Percentiles rank a stretch among this genome's conserved stretches.
phyloP scores from a whole-genome alignment of 208 protist species.

The Trypanosoma cruzi region DNA sequence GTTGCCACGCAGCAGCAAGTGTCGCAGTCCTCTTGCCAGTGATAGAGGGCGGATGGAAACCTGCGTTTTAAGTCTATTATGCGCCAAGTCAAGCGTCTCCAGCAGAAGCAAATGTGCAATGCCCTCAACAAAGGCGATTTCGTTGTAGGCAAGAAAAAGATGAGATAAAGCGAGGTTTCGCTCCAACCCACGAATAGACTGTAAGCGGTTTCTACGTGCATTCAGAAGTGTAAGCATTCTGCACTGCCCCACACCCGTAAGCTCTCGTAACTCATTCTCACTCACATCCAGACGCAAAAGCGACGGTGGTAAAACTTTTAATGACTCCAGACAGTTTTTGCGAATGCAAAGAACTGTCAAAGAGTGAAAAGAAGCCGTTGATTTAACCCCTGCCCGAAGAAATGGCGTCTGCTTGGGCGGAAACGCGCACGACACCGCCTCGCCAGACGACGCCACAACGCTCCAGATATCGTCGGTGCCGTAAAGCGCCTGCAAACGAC shows the following conservation, averaged over 20 bases:
- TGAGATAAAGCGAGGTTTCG: constrained; percentile 54
- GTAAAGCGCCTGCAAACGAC: constrained; percentile 21
- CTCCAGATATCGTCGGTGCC: constrained; percentile 61
- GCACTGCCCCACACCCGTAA: constrained; percentile 62
- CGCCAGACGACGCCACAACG: constrained; percentile 45
- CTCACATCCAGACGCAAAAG: constrained; percentile 86
- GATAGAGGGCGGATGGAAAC: constrained; percentile 69
- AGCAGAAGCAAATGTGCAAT: constrained; percentile 81
- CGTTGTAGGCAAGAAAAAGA: constrained; percentile 84
- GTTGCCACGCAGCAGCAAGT: constrained; percentile 79
- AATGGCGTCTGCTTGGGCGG: background rate
- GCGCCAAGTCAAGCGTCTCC: constrained; percentile 84
- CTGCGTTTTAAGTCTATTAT: constrained; percentile 66
- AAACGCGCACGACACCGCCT: background rate
- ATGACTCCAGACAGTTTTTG: constrained; percentile 52
- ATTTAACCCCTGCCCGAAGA: background rate
- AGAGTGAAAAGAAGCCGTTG: constrained; percentile 6
- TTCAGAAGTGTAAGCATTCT: constrained; percentile 83
- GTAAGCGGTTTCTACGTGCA: constrained; percentile 65
- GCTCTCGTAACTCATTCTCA: constrained; percentile 54
- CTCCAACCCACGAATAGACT: constrained; percentile 49
- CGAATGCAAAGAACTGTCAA: constrained; percentile 82
- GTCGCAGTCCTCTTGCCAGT: constrained; percentile 57
- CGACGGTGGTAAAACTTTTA: constrained; percentile 55
- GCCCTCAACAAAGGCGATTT: constrained; percentile 57